Evolutionary conservation across 306 rosid species (phyloP), one percentile per base, ranked within the genome.

Genomic region (Vigna unguiculata): DNA sequence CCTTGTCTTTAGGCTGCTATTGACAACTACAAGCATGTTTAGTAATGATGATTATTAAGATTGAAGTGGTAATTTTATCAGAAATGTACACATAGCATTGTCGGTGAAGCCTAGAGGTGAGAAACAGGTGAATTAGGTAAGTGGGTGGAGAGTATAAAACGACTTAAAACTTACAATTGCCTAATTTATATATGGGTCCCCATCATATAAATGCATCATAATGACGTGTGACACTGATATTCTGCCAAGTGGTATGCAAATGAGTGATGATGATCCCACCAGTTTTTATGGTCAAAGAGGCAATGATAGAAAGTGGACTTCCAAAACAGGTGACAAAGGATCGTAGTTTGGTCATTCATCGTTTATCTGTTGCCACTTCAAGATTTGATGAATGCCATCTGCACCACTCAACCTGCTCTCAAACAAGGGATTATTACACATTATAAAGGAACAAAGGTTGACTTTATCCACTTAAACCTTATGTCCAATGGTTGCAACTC

Each of bases 121-220:
- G 14, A 40, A 52, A 41, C 43, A 43, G 15, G 32, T 10, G 17
- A 38, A 52, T 20, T 61, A 4, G 77, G 28, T 40, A 65, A 19
- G 54, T 17, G 60, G 11, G 11, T 7, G 8, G n/a, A 55, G 76
- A 15, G 46, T 17, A 38, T 38, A 36, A 62, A 32, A 68, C 1
- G 48, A 53, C 53, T 45, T 25, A 32, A 48, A 75, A 36, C 64
- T 12, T 67, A 47, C 69, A 45, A 36, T 40, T 73, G 69, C 72
- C 80, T 28, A 40, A 49, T 53, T 28, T 11, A 4, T 43, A 41
- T 2, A 10, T 41, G 46, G 71, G 49, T 58, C 17, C 36, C 59
- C 69, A 25, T 45, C 16, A 60, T 9, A 43, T 69, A 10, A 82
- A 41, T 65, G 67, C 67, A 36, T 14, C 3, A 71, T 34, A 71